Conservation (phyloP, 1,284 basidiomycete genomes). For the Ustilago hordei region DNA sequence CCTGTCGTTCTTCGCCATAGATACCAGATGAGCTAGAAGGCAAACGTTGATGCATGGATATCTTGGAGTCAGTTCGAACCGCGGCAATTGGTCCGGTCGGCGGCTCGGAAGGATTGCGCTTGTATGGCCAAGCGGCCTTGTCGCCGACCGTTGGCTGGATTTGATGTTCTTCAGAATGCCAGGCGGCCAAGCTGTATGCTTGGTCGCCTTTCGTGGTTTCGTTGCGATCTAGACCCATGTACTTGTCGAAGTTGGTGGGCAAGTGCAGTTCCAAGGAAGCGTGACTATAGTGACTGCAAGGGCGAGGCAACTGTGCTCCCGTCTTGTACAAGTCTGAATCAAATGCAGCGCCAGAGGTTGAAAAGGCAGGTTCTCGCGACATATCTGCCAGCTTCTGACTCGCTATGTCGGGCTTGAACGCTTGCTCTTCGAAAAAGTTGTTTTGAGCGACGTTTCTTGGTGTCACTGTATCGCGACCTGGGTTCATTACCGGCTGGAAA, state of each 20-base stretch:
- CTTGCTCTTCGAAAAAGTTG: background rate
- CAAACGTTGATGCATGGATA: conserved; percentile 25
- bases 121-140: conserved; percentile 14
- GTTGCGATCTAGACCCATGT: background rate
- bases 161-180: conserved; percentile 1
- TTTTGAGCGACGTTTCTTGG: background rate
- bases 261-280: conserved; percentile 7
- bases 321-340: conserved; percentile 15
- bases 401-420: conserved; percentile 1
- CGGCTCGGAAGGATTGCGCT: background rate
- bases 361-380: conserved; percentile 11
- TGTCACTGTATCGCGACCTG: background rate
- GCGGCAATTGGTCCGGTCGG: background rate
- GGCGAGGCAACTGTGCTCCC: conserved; percentile 3
- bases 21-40: conserved; percentile 29
- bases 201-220: background rate
- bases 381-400: conserved; percentile 6
- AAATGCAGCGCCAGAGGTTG: conserved; percentile 6
- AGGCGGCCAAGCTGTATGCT: background rate
- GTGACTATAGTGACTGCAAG: conserved; percentile 1
- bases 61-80: conserved; percentile 6
- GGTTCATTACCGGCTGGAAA: conserved; percentile 6
- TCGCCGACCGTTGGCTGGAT: conserved; percentile 1
- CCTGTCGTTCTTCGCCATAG: conserved; percentile 26
- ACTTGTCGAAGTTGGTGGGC: conserved; percentile 10